Conservation (phyloP, 495 filamentous ascomycete genomes). For the Aspergillus sclerotiicarbonarius region DNA sequence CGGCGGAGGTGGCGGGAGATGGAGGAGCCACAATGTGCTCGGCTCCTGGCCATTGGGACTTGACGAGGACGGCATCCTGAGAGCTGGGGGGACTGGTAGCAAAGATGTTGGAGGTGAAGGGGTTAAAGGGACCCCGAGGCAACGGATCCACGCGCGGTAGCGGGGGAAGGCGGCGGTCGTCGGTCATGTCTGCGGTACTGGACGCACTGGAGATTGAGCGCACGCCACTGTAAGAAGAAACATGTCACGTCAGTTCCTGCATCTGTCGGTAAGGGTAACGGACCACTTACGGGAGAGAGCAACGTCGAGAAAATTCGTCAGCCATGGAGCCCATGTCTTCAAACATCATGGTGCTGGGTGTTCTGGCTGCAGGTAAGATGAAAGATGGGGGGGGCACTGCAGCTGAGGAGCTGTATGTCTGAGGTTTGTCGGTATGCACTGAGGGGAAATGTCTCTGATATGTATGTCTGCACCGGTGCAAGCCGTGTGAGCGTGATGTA, state of each 20-base stretch:
- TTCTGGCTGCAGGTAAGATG: slow-evolving; percentile 4
- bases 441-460: slow-evolving; percentile 4
- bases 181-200: slow-evolving; percentile 24
- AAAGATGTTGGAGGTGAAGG: slow-evolving; percentile 33
- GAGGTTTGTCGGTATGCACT: neutral
- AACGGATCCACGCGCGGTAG: slow-evolving; percentile 42
- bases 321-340: slow-evolving; percentile 35
- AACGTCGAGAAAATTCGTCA: slow-evolving; percentile 34
- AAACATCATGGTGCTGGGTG: slow-evolving; percentile 25
- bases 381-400: neutral
- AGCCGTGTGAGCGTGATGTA: slow-evolving; percentile 11
- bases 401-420: slow-evolving; percentile 19
- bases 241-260: slow-evolving; percentile 10
- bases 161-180: slow-evolving; percentile 43
- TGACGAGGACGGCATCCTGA: slow-evolving; percentile 41
- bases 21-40: slow-evolving; percentile 40
- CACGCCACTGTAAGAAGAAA: slow-evolving; percentile 14
- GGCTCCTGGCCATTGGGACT: slow-evolving; percentile 32
- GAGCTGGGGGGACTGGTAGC: slow-evolving; percentile 36
- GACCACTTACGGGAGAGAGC: slow-evolving; percentile 42
- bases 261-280: slow-evolving; percentile 9
- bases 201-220: slow-evolving; percentile 19
- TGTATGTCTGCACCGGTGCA: slow-evolving; percentile 3
- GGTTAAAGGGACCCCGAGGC: slow-evolving; percentile 44
- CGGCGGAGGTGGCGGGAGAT: slow-evolving; percentile 44